Evolutionary conservation across 805 yeast species (phyloP).

Genomic region (Saccharomycopsis amapae): DNA sequence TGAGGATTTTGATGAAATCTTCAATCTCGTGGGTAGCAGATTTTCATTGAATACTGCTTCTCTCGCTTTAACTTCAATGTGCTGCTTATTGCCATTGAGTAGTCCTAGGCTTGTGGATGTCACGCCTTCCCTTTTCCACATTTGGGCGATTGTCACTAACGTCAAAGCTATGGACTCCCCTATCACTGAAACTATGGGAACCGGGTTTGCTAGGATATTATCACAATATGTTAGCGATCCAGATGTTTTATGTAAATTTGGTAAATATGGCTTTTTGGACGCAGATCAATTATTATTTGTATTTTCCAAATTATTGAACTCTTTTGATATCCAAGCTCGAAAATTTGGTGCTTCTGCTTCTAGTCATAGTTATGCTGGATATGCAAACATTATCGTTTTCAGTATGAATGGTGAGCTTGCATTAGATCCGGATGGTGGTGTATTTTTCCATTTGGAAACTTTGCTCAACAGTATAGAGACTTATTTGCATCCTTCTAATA

Average conservation of each 20-base stretch:
- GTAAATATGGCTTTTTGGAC: conserved; percentile 57
- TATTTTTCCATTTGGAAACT: conserved; percentile 45
- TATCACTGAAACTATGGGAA: conserved; percentile 57
- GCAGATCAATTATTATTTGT: conserved; percentile 53
- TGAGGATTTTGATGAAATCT: conserved; percentile 37
- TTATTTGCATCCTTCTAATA: conserved; percentile 85
- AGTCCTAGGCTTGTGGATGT: conserved; percentile 44
- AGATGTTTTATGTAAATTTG: conserved; percentile 30
- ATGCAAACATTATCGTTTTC: conserved; percentile 46
- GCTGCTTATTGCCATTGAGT: conserved; percentile 44
- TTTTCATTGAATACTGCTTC: conserved; percentile 49
- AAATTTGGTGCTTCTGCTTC: conserved; percentile 36
- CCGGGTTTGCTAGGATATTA: conserved; percentile 46
- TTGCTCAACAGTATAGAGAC: conserved; percentile 68
- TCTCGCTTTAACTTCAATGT: conserved; percentile 43
- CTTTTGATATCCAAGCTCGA: conserved; percentile 40
- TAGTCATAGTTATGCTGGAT: conserved; percentile 37
- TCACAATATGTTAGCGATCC: conserved; percentile 26
- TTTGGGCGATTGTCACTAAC: conserved; percentile 56
- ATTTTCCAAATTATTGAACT: conserved; percentile 45
- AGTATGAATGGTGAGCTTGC: conserved; percentile 50
- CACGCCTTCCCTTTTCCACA: conserved; percentile 59
- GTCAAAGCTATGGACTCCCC: conserved; percentile 52
- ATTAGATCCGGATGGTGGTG: conserved; percentile 33
- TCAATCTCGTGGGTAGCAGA: conserved; percentile 43